Evolutionary conservation across 495 filamentous ascomycete genomes (phyloP).

Genomic region (Aspergillus ellipticus): DNA sequence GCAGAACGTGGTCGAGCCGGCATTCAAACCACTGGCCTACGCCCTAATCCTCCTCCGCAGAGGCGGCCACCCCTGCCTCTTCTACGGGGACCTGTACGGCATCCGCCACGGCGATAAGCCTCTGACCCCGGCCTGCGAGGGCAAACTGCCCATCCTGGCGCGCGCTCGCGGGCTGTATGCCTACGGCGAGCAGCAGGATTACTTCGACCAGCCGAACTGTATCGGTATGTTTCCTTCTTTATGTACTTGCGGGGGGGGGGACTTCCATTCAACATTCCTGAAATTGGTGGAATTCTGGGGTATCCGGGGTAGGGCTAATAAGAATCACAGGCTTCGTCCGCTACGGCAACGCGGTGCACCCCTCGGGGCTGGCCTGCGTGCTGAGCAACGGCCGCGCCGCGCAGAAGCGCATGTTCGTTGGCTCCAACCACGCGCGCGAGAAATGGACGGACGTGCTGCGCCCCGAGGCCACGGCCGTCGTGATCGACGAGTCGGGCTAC

Average conservation of each 20-base stretch:
- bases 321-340: slow-evolving; percentile 17
- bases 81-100: slow-evolving; percentile 72
- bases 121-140: slow-evolving; percentile 55
- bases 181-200: slow-evolving; percentile 66
- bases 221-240: slow-evolving; percentile 41
- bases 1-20: slow-evolving; percentile 45
- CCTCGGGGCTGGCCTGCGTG: slow-evolving; percentile 9
- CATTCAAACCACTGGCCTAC: slow-evolving; percentile 59
- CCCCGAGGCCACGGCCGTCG: not conserved
- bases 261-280: not conserved
- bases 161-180: slow-evolving; percentile 63
- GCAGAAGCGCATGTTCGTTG: slow-evolving; percentile 12
- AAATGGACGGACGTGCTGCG: slow-evolving; percentile 8
- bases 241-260: not conserved
- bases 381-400: slow-evolving; percentile 2
- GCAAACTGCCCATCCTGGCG: slow-evolving; percentile 55
- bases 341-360: slow-evolving; percentile 13
- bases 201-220: slow-evolving; percentile 61
- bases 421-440: not conserved
- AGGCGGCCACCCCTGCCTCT: slow-evolving; percentile 64
- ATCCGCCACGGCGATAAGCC: slow-evolving; percentile 46
- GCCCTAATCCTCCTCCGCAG: slow-evolving; percentile 63
- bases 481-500: slow-evolving; percentile 6
- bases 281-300: too few relatives aligned
- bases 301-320: too few relatives aligned